phyloP scores from a whole-genome alignment of 1,139 yeast genomes.

The Saccharomyces hybrid region DNA sequence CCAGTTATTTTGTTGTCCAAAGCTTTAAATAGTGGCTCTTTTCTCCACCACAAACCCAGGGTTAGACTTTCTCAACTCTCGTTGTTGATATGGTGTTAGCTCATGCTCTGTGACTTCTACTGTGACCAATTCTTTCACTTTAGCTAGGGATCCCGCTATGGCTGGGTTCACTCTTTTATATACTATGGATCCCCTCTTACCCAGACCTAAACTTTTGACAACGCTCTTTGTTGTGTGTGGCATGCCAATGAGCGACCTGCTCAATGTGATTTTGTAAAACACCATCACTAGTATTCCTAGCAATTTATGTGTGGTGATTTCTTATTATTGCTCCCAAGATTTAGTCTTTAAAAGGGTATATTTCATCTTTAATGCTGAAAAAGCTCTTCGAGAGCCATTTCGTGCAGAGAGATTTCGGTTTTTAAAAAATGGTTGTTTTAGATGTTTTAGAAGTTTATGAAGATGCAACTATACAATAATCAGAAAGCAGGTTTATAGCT shows the following conservation, averaged over 20 bases:
- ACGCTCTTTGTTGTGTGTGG: slow-evolving; percentile 63
- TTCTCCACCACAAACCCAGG: slow-evolving; percentile 54
- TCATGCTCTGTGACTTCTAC: slow-evolving; percentile 63
- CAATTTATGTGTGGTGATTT: background rate
- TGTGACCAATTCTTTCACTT: slow-evolving; percentile 80
- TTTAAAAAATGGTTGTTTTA: background rate
- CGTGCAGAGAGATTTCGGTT: background rate
- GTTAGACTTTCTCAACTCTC: slow-evolving; percentile 47
- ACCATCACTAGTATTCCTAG: slow-evolving; percentile 31
- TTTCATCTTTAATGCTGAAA: background rate
- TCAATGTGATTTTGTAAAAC: slow-evolving; percentile 63
- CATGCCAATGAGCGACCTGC: slow-evolving; percentile 77
- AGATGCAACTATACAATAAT: background rate
- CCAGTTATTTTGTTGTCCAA: background rate
- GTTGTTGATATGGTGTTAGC: slow-evolving; percentile 44
- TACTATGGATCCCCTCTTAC: slow-evolving; percentile 62
- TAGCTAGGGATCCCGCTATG: slow-evolving; percentile 76
- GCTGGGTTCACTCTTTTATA: slow-evolving; percentile 70
- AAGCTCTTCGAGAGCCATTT: background rate
- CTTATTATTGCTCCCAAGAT: too few species aligned
- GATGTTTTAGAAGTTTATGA: background rate
- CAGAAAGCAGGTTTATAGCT: background rate
- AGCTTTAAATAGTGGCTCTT: slow-evolving; percentile 10
- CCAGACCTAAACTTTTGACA: slow-evolving; percentile 66
- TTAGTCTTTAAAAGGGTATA: background rate